Percentiles rank a stretch among this genome's conserved stretches.
phyloP scores from a whole-genome alignment of 148 eudicot genomes.

The Amaranthus palmeri region DNA sequence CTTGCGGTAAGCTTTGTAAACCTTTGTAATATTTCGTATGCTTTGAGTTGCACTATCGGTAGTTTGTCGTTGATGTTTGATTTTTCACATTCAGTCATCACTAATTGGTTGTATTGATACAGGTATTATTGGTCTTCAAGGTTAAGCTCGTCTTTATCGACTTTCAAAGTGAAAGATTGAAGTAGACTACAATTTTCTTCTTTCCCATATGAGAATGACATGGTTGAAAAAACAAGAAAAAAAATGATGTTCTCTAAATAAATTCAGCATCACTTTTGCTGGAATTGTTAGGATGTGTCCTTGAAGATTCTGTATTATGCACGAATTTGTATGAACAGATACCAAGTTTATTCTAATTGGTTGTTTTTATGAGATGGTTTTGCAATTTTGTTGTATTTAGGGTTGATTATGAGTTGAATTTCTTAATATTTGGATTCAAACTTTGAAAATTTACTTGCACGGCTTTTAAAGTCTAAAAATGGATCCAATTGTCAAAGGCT shows the following conservation, averaged over 20 bases:
- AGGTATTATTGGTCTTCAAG: conserved; percentile 69
- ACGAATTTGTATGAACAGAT: neutral
- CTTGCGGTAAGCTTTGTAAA: conserved; percentile 51
- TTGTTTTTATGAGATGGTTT: neutral
- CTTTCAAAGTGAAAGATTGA: neutral
- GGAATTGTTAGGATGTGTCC: neutral
- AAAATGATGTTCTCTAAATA: conserved; percentile 10
- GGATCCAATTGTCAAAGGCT: too few species aligned
- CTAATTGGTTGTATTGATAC: conserved; percentile 10
- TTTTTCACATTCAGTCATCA: neutral
- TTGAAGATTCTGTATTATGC: neutral
- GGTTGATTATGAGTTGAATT: too few species aligned
- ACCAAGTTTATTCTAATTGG: neutral
- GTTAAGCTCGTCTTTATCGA: conserved; percentile 22
- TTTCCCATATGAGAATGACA: neutral
- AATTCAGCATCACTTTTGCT: conserved; percentile 3
- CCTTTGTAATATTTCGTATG: neutral
- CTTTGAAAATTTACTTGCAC: too few species aligned
- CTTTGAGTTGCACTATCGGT: neutral
- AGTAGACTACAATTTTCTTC: neutral
- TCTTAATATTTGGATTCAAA: too few species aligned
- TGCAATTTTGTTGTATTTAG: too few species aligned
- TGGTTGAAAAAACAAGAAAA: neutral
- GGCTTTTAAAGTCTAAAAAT: too few species aligned
- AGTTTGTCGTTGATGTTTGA: neutral